Evolutionary conservation across 2,329 filamentous ascomycete species (phyloP).

Genomic region (Pleurostoma richardsiae): DNA sequence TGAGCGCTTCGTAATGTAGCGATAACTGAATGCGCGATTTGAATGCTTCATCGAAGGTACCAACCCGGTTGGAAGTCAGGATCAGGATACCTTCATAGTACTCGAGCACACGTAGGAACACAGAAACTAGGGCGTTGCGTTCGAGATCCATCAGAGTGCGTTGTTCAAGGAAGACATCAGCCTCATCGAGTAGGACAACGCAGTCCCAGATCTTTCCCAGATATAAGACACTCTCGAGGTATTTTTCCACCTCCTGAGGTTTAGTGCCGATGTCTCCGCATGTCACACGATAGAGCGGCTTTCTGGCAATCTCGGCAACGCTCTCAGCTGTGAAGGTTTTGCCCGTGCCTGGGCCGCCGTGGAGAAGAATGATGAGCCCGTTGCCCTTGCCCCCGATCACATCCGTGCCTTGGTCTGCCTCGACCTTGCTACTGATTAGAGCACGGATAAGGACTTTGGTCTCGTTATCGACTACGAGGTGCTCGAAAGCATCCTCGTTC

Average conservation of each 20-base stretch:
- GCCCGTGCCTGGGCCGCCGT: constrained; percentile 22
- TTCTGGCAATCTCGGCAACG: constrained; percentile 23
- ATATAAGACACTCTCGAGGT: constrained; percentile 21
- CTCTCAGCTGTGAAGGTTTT: constrained; percentile 25
- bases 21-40: constrained; percentile 23
- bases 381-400: constrained; percentile 23
- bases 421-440: constrained; percentile 11
- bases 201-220: constrained; percentile 24
- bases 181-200: constrained; percentile 26
- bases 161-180: constrained; percentile 26
- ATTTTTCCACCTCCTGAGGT: constrained; percentile 21
- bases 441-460: constrained; percentile 15
- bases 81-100: constrained; percentile 24
- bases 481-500: constrained; percentile 6
- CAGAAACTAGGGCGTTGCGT: constrained; percentile 25
- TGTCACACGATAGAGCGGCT: constrained; percentile 24
- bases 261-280: constrained; percentile 27
- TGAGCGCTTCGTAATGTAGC: constrained; percentile 17
- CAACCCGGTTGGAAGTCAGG: constrained; percentile 23
- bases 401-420: constrained; percentile 15
- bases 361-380: constrained; percentile 22
- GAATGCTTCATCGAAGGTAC: constrained; percentile 24
- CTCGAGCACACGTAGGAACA: constrained; percentile 21
- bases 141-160: constrained; percentile 17
- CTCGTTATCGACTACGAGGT: constrained; percentile 3